Evolutionary conservation across 495 filamentous ascomycete genomes (phyloP), one percentile per base, ranked within the genome.

Genomic region (Annulohypoxylon bovei): DNA sequence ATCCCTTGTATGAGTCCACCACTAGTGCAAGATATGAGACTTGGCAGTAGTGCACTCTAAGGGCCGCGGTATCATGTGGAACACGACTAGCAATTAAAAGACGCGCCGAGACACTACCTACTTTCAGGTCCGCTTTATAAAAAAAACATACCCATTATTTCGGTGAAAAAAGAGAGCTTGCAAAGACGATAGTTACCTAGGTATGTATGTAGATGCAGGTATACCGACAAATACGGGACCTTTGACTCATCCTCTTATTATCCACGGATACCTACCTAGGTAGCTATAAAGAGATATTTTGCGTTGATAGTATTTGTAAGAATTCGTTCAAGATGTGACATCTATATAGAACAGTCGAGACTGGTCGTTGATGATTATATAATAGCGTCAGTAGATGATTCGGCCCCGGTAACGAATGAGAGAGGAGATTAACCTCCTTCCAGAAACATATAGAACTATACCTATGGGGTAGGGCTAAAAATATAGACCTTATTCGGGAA

Each of bases 401-500:
- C 14, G 8, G 44, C 7, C 20, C 22, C 20, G 9, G 20, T 49
- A 49, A 22, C 44, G 20, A 49, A 49, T 49, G 8, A 22, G 12
- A 25, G 22, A 14, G 2, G 25, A 49, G 44, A 25, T 27, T 27
- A 27, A 9, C 44, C 44, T 12, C 44, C 9, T 49, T 28, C 9
- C 9, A 12, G 18, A 47, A 47, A 47, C 4, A 28, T 28, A 28
- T n/a, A 5, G 22, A 50, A 50, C 23, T n/a, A 50, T 50, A n/a
- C n/a, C n/a, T n/a, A 50, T 30, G 46, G 46, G 23, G 46, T 50
- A 28, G 23, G 46, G 23, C 12, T 25, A 12, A 40, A 33, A 44
- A 33, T 25, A 22, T 57, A 28, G n/a, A 53, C 40, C 68, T 64
- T 20, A 67, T 71, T 71, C 46, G n/a, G 68, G 68, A 71, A 71